Evolutionary conservation across 192 early-diverging fungal genomes (phyloP), one percentile per base, ranked within the genome.

Genomic region (Backusella westeae): DNA sequence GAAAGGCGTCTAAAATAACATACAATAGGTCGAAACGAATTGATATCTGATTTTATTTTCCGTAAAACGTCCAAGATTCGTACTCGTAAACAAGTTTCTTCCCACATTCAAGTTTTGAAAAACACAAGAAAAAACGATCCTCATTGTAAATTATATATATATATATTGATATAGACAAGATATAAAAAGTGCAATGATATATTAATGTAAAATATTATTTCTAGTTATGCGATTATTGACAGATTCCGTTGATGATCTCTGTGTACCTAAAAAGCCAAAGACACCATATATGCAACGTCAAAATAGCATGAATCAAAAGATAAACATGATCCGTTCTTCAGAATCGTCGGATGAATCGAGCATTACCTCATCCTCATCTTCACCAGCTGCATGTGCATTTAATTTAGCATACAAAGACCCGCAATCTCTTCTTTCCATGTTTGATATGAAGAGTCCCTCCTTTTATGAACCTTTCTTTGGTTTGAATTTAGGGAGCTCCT

Each of bases 101-200:
- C 91, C 21, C 93, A 94, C 72, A 92, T 94, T 32, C 93, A 94
- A 75, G 93, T 94, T 12, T 86, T 92, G 78, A 91, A 89, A 70
- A 90, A 94, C 73, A 91, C 91, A 56, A 88, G 89, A 68, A 90
- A 90, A 78, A 79, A 81, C 41, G 86, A 89, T 19, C 77, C 81
- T 17, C 78, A 83, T 3, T 88, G 87, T 88, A 86, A 81, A 76
- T 41, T 53, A 36, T 38, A 7, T 32, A 32, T 53, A 36, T 38
- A 7, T 32, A 32, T 26, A 5, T 5, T 67, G 26, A 35, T 21
- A 12, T 41, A 2, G 35, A 14, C 17, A 71, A 56, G 29, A 26
- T 7, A 53, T 21, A n/a, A 14, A 26, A 63, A 23, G 4, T 15
- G 4, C 5, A 46, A 46, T 46, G 5, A 49, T n/a, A n/a, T 63